Evolutionary conservation across 768 basidiomycete species (phyloP).

Genomic region (Zangia roseola): DNA sequence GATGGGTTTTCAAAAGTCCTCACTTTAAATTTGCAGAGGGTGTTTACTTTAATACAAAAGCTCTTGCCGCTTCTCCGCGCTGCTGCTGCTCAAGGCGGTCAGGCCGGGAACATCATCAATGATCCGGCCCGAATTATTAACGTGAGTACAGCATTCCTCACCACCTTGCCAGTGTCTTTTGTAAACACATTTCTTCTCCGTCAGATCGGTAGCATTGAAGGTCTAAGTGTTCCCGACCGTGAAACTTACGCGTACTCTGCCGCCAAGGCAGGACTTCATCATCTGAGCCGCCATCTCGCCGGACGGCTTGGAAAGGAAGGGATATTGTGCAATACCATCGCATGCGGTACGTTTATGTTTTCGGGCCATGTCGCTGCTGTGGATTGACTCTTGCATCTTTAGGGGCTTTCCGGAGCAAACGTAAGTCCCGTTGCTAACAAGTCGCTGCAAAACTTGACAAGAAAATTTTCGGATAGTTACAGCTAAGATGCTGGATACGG

Average conservation of each 20-base stretch:
- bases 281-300: conserved; percentile 57
- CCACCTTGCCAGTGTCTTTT: background rate
- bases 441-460: background rate
- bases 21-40: conserved; percentile 59
- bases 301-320: conserved; percentile 54
- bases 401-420: conserved; percentile 44
- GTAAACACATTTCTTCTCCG: background rate
- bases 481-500: conserved; percentile 45
- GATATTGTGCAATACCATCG: conserved; percentile 62
- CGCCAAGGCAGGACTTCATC: conserved; percentile 62
- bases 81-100: conserved; percentile 41
- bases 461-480: conserved; percentile 42
- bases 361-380: background rate
- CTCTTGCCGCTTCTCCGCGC: conserved; percentile 54
- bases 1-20: conserved; percentile 59
- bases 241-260: conserved; percentile 68
- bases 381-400: background rate
- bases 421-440: conserved; percentile 20
- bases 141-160: conserved; percentile 31
- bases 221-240: conserved; percentile 46
- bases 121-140: conserved; percentile 63
- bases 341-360: conserved; percentile 44
- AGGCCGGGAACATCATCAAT: conserved; percentile 33
- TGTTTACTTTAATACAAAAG: conserved; percentile 64
- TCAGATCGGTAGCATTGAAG: conserved; percentile 66